Percentiles rank a stretch among this genome's conserved stretches.
phyloP scores from a whole-genome alignment of 768 basidiomycete species.

The Phallus indusiatus region DNA sequence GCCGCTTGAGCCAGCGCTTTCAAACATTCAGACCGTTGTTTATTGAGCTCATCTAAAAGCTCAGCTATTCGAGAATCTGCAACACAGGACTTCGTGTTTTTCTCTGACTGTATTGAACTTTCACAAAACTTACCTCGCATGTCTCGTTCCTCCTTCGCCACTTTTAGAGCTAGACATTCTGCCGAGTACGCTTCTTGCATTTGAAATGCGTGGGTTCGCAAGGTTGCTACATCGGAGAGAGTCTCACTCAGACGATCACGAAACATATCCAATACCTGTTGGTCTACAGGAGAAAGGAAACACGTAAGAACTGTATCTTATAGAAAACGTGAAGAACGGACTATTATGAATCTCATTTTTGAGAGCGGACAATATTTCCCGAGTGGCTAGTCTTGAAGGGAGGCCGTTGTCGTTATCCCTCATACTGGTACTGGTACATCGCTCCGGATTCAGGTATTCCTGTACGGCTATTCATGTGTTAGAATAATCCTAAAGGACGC shows the following conservation, averaged over 20 bases:
- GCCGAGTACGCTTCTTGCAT: conserved; percentile 1
- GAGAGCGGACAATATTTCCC: neutral
- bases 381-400: neutral
- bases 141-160: neutral
- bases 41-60: neutral
- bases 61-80: neutral
- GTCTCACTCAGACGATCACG: conserved; percentile 7
- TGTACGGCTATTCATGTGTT: neutral
- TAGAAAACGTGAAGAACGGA: neutral
- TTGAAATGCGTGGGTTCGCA: neutral
- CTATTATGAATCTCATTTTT: conserved; percentile 1
- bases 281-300: neutral
- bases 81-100: neutral
- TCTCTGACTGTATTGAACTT: neutral
- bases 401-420: neutral
- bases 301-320: neutral
- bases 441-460: neutral
- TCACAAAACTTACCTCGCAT: neutral
- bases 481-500: neutral
- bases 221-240: conserved; percentile 1
- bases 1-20: neutral
- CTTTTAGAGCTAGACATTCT: neutral
- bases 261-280: conserved; percentile 9
- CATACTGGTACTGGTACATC: neutral
- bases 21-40: conserved; percentile 1